These are phyloP conservation scores for Porphyrellus cyaneotinctus DNA, from an alignment of 768 basidiomycete genomes.

Conservation along the genomic window DNA sequence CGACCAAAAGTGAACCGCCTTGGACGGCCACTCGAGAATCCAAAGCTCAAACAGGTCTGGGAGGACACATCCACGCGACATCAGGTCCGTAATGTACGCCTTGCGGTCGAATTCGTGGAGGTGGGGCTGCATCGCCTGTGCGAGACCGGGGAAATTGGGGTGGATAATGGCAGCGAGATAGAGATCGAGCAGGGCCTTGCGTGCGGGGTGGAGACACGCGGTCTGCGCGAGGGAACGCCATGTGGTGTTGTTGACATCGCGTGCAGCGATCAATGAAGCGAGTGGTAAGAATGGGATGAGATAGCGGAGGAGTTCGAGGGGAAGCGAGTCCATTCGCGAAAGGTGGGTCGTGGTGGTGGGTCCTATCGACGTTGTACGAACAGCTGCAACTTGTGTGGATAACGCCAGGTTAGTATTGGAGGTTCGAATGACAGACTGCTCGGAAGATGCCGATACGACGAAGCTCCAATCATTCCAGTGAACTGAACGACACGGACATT, in stretches of 20 bases:
- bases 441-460: too few species aligned
- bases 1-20: neutral
- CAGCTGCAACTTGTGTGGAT: too few species aligned
- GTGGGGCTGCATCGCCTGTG: neutral
- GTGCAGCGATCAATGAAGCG: neutral
- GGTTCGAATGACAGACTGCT: too few species aligned
- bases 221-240: neutral
- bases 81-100: neutral
- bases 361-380: too few species aligned
- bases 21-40: too few species aligned
- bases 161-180: neutral
- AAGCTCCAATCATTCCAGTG: too few species aligned
- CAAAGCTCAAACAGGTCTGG: neutral
- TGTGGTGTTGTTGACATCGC: neutral
- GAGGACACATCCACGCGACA: neutral
- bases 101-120: neutral
- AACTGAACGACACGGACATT: too few species aligned
- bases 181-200: neutral
- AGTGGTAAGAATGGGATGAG: too few species aligned
- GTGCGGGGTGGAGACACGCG: neutral
- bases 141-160: neutral
- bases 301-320: neutral
- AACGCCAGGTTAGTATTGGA: too few species aligned
- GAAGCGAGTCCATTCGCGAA: neutral
- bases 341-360: too few species aligned